These are phyloP conservation scores for Sugiyamaella pinicola DNA, from an alignment of 1,139 yeast species.

Conservation along the genomic window DNA sequence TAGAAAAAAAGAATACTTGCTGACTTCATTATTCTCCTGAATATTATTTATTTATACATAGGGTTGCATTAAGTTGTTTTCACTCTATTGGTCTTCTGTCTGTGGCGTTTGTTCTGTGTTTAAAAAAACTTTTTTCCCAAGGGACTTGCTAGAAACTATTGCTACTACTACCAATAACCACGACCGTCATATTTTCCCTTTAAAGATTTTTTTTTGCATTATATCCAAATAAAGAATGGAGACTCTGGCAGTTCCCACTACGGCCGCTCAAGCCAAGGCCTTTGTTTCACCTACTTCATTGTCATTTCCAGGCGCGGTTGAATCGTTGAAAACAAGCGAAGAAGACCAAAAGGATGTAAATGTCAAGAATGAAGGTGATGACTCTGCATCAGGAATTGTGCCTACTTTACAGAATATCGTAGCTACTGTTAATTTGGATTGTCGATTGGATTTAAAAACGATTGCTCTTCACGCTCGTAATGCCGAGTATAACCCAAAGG, in stretches of 20 bases:
- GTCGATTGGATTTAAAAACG: constrained; percentile 92
- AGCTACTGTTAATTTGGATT: constrained; percentile 95
- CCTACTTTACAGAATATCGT: constrained; percentile 97
- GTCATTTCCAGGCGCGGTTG: constrained; percentile 54
- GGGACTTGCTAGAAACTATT: background rate
- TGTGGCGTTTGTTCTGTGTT: background rate
- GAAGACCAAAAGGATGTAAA: constrained; percentile 11
- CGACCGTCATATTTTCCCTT: too few species aligned
- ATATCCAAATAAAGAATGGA: constrained; percentile 51
- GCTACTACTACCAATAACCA: background rate
- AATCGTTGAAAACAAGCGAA: constrained; percentile 14
- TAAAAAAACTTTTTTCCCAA: background rate
- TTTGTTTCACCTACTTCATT: constrained; percentile 70
- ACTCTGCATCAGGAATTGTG: constrained; percentile 86
- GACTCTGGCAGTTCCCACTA: constrained; percentile 72
- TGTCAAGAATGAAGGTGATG: constrained; percentile 48
- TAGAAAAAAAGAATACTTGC: background rate
- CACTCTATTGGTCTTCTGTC: constrained; percentile 25
- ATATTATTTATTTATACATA: constrained; percentile 22
- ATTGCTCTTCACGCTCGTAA: constrained; percentile 98
- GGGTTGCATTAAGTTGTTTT: constrained; percentile 39
- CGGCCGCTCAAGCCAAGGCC: constrained; percentile 79
- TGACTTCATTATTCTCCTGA: constrained; percentile 6
- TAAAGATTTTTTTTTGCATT: background rate
- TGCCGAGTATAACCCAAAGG: constrained; percentile 91